Base-by-base conservation (phyloP, 2,329 filamentous ascomycete genomes). In the Calonectria henricotiae region DNA sequence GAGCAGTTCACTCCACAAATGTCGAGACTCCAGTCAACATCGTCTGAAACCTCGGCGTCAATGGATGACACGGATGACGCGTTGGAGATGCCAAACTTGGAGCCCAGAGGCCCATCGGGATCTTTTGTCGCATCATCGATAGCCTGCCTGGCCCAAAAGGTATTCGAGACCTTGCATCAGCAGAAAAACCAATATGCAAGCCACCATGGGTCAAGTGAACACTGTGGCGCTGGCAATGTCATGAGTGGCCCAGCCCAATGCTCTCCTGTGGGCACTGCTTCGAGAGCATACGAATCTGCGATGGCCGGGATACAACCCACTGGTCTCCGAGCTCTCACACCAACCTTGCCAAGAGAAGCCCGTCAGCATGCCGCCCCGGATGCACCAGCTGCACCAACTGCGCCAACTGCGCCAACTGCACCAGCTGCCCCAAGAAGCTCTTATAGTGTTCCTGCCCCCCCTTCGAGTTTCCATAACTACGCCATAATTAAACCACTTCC, bases 181-280 rank as follows among this genome's bases (percentile, higher is more conserved):
- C 51, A 58, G 39, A 58, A 58, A 58, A 58, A 58, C 32, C 51
- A 58, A 58, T 39, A 58, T 58, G 51, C 51, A 58, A 58, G 51
- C 51, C 51, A 58, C 51, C 32, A 25, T 58, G 35, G 12, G 51
- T 37, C 51, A 37, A 58, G 51, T 58, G 51, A 58, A 37, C 51
- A 58, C 32, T 39, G 51, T 58, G 51, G 51, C 51, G 51, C 51
- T 23, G 51, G 51, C 13, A 23, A 32, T 58, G 51, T 58, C 32
- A 58, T 30, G 5, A 58, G 51, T 25, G 51, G 39, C 37, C 32
- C 51, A 58, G 51, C 37, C 20, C 51, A 32, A 23, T 23, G 35
- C 51, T 25, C 35, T 25, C 11, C 20, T 25, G 51, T 12, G n/a
- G 51, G 51, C 51, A 58, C 51, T 58, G 35, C 32, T 13, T 58